Evolutionary conservation across 345 rosid species (phyloP).

Genomic region (Sisymbrium irio): DNA sequence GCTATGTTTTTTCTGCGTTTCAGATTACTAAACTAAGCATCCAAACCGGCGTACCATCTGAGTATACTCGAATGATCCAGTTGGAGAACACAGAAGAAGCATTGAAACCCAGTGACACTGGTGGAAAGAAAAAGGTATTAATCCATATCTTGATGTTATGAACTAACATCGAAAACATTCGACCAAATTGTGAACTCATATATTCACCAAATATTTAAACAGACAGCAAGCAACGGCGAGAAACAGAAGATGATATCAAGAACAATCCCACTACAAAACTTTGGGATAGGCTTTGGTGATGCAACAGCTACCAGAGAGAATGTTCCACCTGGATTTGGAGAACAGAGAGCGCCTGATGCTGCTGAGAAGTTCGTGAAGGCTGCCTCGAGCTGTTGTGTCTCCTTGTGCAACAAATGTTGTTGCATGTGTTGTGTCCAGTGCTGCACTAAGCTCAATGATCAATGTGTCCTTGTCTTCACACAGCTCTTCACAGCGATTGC

Average conservation of each 20-base stretch:
- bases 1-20: not conserved
- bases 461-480: conserved; percentile 49
- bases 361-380: conserved; percentile 76
- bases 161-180: not conserved
- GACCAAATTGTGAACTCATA: conserved; percentile 3
- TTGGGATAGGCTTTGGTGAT: conserved; percentile 71
- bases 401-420: conserved; percentile 57
- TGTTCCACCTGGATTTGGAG: conserved; percentile 54
- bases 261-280: conserved; percentile 39
- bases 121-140: conserved; percentile 43
- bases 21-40: conserved; percentile 73
- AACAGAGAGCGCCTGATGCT: conserved; percentile 60
- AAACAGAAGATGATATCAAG: conserved; percentile 38
- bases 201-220: conserved; percentile 19
- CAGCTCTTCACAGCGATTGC: conserved; percentile 69
- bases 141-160: not conserved
- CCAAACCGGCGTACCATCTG: conserved; percentile 55
- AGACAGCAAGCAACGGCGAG: conserved; percentile 41
- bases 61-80: conserved; percentile 67
- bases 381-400: conserved; percentile 70
- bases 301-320: conserved; percentile 62
- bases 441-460: conserved; percentile 66
- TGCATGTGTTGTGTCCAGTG: conserved; percentile 83
- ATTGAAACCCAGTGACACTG: conserved; percentile 37
- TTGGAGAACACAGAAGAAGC: conserved; percentile 47